Evolutionary conservation across 1,284 basidiomycete species (phyloP).

Genomic region (Amylostereum areolatum): DNA sequence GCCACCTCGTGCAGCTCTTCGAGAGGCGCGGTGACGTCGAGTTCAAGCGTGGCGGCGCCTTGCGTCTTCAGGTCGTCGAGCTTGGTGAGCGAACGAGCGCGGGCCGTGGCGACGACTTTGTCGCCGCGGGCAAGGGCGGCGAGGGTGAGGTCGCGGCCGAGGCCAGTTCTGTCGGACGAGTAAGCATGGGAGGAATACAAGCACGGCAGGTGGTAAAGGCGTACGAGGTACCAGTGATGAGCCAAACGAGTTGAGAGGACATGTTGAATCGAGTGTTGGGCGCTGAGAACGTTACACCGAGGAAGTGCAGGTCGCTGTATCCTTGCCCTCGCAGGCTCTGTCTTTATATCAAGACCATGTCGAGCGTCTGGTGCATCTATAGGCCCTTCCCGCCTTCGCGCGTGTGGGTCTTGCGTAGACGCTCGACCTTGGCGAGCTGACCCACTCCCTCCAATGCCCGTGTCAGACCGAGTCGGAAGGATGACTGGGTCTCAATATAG

Average conservation of each 20-base stretch:
- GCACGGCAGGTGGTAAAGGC: neutral
- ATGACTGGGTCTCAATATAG: too few species aligned
- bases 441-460: too few species aligned
- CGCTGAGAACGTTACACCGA: too few species aligned
- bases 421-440: too few species aligned
- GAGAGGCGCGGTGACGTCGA: constrained; percentile 23
- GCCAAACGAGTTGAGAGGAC: neutral
- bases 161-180: neutral
- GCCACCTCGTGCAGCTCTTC: constrained; percentile 29
- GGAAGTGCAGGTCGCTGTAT: too few species aligned
- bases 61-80: constrained; percentile 19
- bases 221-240: neutral
- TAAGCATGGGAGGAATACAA: neutral
- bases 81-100: constrained; percentile 17
- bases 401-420: too few species aligned
- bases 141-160: neutral
- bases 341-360: too few species aligned
- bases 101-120: constrained; percentile 24
- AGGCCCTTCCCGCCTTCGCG: too few species aligned
- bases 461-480: too few species aligned
- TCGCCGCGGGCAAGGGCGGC: neutral
- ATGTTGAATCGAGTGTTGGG: neutral
- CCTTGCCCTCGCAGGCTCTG: too few species aligned
- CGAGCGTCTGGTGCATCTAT: too few species aligned
- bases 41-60: constrained; percentile 20